These are phyloP conservation scores for Kokia cookei DNA, from an alignment of 441 rosid species.

Conservation along the genomic window DNA sequence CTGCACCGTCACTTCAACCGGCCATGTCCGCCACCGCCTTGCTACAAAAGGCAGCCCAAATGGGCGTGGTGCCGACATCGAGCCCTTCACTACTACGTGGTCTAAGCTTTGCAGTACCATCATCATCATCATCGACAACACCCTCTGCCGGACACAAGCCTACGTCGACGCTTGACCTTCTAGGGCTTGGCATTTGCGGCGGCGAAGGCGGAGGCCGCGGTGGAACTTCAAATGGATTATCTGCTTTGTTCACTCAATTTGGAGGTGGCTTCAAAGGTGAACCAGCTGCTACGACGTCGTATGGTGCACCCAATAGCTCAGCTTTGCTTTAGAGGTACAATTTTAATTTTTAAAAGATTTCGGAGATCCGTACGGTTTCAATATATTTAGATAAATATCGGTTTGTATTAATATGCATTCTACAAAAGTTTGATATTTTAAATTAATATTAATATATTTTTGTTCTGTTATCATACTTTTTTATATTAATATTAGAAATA, in stretches of 20 bases:
- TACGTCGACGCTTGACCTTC: background rate
- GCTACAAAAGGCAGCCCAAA: background rate
- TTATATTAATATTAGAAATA: no score
- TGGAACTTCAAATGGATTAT: background rate
- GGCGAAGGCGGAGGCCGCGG: background rate
- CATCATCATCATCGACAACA: background rate
- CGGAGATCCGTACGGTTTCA: no score
- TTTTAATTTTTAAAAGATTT: no score
- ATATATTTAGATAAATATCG: no score
- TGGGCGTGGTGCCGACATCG: background rate
- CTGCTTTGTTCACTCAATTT: background rate
- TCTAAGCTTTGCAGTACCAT: background rate
- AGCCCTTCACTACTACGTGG: background rate
- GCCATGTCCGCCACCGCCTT: slow-evolving; percentile 30
- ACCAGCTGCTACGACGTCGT: background rate
- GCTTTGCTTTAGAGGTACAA: no score
- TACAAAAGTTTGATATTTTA: no score
- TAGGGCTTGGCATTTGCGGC: background rate
- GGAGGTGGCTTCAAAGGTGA: background rate
- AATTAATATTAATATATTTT: no score
- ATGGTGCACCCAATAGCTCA: background rate
- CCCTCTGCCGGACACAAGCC: background rate
- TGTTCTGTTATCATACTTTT: no score
- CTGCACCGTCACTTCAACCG: slow-evolving; percentile 34
- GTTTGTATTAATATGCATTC: no score